Base-by-base conservation (phyloP, 1,139 yeast genomes). In the Yamadazyma blattariae region DNA sequence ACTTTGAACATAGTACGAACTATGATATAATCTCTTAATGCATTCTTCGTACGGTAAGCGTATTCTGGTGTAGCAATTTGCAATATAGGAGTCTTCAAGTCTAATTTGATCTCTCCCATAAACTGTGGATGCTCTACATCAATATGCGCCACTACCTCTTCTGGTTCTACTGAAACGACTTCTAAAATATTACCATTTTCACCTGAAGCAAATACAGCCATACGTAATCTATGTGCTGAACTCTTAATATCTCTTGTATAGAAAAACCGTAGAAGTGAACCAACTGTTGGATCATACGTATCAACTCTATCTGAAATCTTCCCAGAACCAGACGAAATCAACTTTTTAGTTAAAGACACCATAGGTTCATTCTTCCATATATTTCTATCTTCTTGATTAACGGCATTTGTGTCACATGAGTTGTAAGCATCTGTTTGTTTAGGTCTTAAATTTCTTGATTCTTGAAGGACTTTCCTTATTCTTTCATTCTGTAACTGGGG, bases 201-300 rank as follows among this genome's bases (percentile, higher is more conserved):
- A 0, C 74, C 74, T 1, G 65, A 51, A 2, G 56, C 65, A 44
- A 52, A 68, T 0, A 64, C 69, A 16, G 66, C 52, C 7, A 57
- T 57, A 13, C 47, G 46, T 7, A 27, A 32, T 1, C 45, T 42
- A n/a, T 32, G 40, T 21, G 42, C 44, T 2, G 10, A 14, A 5
- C 19, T 3, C 4, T 19, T 7, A 6, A 30, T 27, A 7, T 44
- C 40, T 26, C 49, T 40, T 2, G 57, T 30, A 30, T 47, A 48
- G 36, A 60, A 58, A 9, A 56, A 39, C 11, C 48, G 37, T 20
- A 62, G 43, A 8, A 57, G 27, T 5, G 49, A 37, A 0, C 71
- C 69, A 34, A 46, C 46, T 0, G 62, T 55, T 0, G 77, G 74
- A 43, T 71, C 75, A 41, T 59, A 67, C 2, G 68, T 62, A 12